A percentile compares a stretch with the other conserved stretches of the same genome.
These are phyloP conservation scores for Pyricularia pennisetigena DNA, from an alignment of 2,329 filamentous ascomycete species.

Conservation along the genomic window DNA sequence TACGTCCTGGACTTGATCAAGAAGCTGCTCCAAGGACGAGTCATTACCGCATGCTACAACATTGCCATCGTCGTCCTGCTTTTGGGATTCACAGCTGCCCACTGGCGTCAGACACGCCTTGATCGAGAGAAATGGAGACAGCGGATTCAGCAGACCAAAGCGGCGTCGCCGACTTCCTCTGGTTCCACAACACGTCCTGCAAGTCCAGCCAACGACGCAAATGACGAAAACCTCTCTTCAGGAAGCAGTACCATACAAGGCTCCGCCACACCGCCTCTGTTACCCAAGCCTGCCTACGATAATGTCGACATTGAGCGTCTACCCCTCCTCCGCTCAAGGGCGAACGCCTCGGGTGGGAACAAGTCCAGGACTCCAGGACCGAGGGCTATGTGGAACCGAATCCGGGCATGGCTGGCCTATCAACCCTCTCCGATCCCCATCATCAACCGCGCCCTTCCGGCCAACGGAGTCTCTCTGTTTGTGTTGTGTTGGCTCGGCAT, in stretches of 20 bases:
- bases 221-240: constrained; percentile 17
- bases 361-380: background rate
- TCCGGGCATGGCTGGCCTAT: constrained; percentile 32
- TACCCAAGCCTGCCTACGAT: constrained; percentile 11
- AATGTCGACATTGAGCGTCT: constrained; percentile 23
- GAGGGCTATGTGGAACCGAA: background rate
- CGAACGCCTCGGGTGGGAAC: background rate
- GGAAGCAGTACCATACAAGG: constrained; percentile 23
- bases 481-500: constrained; percentile 40
- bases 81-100: constrained; percentile 16
- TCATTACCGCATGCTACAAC: constrained; percentile 23
- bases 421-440: constrained; percentile 48
- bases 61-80: constrained; percentile 20
- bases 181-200: background rate
- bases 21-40: constrained; percentile 15
- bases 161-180: background rate
- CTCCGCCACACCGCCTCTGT: constrained; percentile 13
- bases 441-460: constrained; percentile 44
- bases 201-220: background rate
- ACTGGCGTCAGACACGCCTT: constrained; percentile 14
- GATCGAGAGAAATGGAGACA: constrained; percentile 15
- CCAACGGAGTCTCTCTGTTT: constrained; percentile 44
- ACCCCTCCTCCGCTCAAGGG: constrained; percentile 17
- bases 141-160: constrained; percentile 10
- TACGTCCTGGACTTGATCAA: constrained; percentile 3